Evolutionary conservation across 371 early-diverging fungal species (phyloP), one percentile per base, ranked within the genome.

Genomic region (Entomophthora muscae): DNA sequence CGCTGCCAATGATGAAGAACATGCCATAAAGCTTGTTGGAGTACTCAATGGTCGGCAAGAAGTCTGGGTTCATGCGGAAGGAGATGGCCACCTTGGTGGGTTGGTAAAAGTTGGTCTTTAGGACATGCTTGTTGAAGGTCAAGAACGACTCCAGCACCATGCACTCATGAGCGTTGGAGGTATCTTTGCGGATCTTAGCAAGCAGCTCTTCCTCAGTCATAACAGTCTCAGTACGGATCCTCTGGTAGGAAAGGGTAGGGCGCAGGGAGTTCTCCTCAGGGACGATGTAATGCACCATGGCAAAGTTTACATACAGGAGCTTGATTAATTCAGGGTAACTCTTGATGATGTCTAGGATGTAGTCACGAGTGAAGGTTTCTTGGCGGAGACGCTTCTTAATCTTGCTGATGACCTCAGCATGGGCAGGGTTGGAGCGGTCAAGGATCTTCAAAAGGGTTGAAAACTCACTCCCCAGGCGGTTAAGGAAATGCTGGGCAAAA

Each of bases 51-150:
- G 80, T 83, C 3, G 97, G 96, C 70, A 98, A 76, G 80, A 96
- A 97, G 27, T 76, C 65, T 2, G 98, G 90, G 66, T 93, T 87
- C 79, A 98, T 77, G 64, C 98, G 87, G 90, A 98, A 98, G 30
- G 97, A 92, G 26, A 97, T 80, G 1, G 97, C 97, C 3, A 97
- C 98, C 83, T 97, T 97, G 71, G 98, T 95, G n/a, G n/a, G n/a
- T n/a, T n/a, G n/a, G n/a, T n/a, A n/a, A n/a, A n/a, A n/a, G n/a
- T n/a, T n/a, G n/a, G n/a, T n/a, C n/a, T n/a, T n/a, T n/a, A n/a
- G n/a, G 24, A 97, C 92, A 70, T 95, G 91, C 75, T 84, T 81
- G 84, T 97, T 97, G 81, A 97, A 97, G 57, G 85, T 85, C 52
- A 95, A 72, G 78, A 94, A 90, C 0, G 95, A 83, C 74, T 95